Percentiles rank a stretch among this genome's conserved stretches.
phyloP scores from a whole-genome alignment of 2,329 filamentous ascomycete species.

The Dothistroma septosporum region DNA sequence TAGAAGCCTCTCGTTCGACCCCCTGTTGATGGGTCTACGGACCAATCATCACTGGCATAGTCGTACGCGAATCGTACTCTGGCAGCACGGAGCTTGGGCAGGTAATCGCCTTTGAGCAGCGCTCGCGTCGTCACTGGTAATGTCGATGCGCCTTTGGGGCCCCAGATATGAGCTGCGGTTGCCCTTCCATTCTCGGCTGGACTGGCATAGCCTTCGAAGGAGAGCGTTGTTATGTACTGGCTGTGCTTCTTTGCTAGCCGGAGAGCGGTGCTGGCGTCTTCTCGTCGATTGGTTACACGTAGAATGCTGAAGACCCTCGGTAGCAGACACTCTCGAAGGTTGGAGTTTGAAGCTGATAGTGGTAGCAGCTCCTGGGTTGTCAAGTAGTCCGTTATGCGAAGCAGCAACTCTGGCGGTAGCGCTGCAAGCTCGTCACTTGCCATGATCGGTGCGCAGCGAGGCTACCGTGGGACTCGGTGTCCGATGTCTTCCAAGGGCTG shows the following conservation, averaged over 20 bases:
- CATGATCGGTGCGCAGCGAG: not conserved
- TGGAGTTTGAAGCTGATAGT: not conserved
- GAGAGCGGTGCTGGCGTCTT: not conserved
- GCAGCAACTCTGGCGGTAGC: not conserved
- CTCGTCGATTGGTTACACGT: not conserved
- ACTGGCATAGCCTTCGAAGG: conserved; percentile 1
- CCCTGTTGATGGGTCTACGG: not conserved
- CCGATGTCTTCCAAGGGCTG: not conserved
- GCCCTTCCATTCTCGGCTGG: not conserved
- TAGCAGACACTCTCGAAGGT: not conserved
- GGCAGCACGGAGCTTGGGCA: not conserved
- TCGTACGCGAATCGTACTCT: not conserved
- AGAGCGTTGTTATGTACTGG: not conserved
- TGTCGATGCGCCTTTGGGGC: not conserved
- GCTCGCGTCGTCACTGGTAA: not conserved
- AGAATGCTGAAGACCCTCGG: not conserved
- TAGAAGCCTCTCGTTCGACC: not conserved
- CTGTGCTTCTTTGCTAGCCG: not conserved
- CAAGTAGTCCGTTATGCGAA: not conserved
- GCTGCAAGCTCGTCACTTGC: not conserved
- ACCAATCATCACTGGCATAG: not conserved
- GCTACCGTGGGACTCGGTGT: not conserved
- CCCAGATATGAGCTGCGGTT: not conserved
- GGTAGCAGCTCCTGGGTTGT: not conserved
- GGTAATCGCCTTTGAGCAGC: not conserved